Percentiles rank a stretch among this genome's conserved stretches.
These are phyloP conservation scores for Drechmeria coniospora DNA, from an alignment of 2,329 filamentous ascomycete species.

Conservation along the genomic window DNA sequence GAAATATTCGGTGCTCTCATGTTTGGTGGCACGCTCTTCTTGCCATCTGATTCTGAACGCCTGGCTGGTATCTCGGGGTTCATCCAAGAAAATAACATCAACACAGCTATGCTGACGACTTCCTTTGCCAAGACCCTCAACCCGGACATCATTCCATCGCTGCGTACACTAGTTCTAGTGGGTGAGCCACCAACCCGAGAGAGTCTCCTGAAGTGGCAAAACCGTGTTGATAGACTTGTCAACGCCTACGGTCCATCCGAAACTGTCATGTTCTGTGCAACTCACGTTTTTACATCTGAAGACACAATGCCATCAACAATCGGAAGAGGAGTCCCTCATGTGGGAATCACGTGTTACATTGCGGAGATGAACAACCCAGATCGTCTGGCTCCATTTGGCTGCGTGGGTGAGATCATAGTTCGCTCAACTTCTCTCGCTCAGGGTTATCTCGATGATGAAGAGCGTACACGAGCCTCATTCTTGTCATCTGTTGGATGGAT, in stretches of 20 bases:
- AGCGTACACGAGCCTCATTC: conserved; percentile 34
- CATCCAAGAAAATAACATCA: not conserved
- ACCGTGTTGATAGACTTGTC: not conserved
- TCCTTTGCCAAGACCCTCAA: conserved; percentile 1
- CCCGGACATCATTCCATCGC: conserved; percentile 1
- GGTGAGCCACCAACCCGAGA: conserved; percentile 22
- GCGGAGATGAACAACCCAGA: conserved; percentile 1
- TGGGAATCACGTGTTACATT: conserved; percentile 1
- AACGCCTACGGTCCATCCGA: conserved; percentile 8
- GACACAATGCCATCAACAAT: conserved; percentile 2
- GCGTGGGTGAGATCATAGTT: conserved; percentile 9
- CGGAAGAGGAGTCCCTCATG: conserved; percentile 2
- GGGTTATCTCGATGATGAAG: conserved; percentile 36
- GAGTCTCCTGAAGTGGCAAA: conserved; percentile 7
- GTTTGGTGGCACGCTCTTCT: conserved; percentile 4
- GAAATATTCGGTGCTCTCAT: conserved; percentile 1
- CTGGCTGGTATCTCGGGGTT: conserved; percentile 1
- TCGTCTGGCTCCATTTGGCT: conserved; percentile 7
- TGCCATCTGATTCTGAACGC: conserved; percentile 4
- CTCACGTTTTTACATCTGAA: not conserved
- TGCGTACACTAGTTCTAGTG: conserved; percentile 9
- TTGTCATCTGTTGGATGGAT: conserved; percentile 25
- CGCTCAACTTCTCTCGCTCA: conserved; percentile 27
- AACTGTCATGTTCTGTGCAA: conserved; percentile 3
- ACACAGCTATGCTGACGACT: conserved; percentile 1